Percentiles rank a stretch among this genome's conserved stretches.
phyloP scores from a whole-genome alignment of 1,139 yeast genomes.

The Protomyces gravidus region DNA sequence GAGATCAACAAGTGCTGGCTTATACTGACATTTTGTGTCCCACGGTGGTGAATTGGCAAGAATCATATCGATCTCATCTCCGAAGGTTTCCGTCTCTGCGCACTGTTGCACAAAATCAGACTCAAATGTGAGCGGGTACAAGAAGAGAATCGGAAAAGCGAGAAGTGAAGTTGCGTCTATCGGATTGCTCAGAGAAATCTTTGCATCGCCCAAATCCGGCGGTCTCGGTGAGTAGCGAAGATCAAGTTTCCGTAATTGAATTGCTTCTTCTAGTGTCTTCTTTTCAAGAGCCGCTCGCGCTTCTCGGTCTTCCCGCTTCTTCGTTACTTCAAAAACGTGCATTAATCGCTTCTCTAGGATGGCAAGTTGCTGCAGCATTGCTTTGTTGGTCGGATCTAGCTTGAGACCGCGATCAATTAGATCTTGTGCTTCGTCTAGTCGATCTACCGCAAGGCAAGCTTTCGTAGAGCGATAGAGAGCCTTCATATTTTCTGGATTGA shows the following conservation, averaged over 20 bases:
- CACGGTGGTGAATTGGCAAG: constrained; percentile 65
- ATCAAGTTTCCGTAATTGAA: constrained; percentile 13
- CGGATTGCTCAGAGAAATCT: constrained; percentile 60
- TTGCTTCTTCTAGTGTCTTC: constrained; percentile 11
- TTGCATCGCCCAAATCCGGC: constrained; percentile 35
- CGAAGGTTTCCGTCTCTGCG: constrained; percentile 60
- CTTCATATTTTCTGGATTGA: constrained; percentile 69
- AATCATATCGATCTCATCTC: constrained; percentile 43
- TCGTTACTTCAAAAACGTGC: constrained; percentile 38
- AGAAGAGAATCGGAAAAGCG: constrained; percentile 69
- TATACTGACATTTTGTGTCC: constrained; percentile 58
- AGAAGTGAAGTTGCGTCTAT: constrained; percentile 72
- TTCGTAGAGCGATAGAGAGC: constrained; percentile 81
- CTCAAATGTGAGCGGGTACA: constrained; percentile 81
- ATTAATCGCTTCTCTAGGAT: constrained; percentile 35
- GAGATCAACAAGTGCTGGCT: constrained; percentile 58
- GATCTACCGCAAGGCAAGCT: constrained; percentile 67
- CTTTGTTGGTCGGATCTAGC: constrained; percentile 54
- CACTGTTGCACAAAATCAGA: constrained; percentile 75
- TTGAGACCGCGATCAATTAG: constrained; percentile 59
- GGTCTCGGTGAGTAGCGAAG: constrained; percentile 28
- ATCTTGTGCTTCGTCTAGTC: constrained; percentile 66
- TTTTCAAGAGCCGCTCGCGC: constrained; percentile 38
- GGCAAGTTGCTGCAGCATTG: constrained; percentile 37
- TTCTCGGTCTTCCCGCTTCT: constrained; percentile 38